These are phyloP conservation scores for Biscogniauxia mediterranea DNA, from an alignment of 2,329 filamentous ascomycete species.

Conservation along the genomic window DNA sequence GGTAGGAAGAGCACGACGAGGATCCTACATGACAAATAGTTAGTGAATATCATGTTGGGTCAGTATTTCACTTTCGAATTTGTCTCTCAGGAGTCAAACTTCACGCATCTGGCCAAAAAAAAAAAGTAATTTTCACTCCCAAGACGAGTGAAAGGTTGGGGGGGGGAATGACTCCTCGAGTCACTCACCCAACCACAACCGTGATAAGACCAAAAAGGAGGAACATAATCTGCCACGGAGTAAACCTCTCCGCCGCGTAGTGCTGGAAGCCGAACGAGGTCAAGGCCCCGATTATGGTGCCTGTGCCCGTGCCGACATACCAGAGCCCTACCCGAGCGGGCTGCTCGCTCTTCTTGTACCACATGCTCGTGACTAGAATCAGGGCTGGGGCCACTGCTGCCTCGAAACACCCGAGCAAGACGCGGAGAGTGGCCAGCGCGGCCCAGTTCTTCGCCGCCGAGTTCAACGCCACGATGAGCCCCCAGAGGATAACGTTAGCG, in stretches of 20 bases:
- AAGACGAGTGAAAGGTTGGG: too few relatives aligned
- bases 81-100: too few relatives aligned
- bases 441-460: conserved; percentile 50
- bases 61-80: too few relatives aligned
- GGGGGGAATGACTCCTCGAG: too few relatives aligned
- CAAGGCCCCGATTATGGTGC: conserved; percentile 41
- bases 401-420: conserved; percentile 54
- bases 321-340: conserved; percentile 56
- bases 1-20: conserved; percentile 24
- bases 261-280: conserved; percentile 47
- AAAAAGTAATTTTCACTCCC: too few relatives aligned
- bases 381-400: conserved; percentile 52
- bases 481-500: conserved; percentile 44
- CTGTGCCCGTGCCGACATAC: conserved; percentile 50
- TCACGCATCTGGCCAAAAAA: too few relatives aligned
- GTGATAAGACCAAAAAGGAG: conserved; percentile 41
- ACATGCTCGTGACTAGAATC: conserved; percentile 54
- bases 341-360: conserved; percentile 56
- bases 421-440: conserved; percentile 46
- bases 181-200: conserved; percentile 15
- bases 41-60: too few relatives aligned
- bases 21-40: not conserved
- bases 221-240: conserved; percentile 53
- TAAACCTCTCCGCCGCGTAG: conserved; percentile 40
- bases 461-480: conserved; percentile 45